Evolutionary conservation across 495 filamentous ascomycete genomes (phyloP).

Genomic region (Aspergillus diversus): DNA sequence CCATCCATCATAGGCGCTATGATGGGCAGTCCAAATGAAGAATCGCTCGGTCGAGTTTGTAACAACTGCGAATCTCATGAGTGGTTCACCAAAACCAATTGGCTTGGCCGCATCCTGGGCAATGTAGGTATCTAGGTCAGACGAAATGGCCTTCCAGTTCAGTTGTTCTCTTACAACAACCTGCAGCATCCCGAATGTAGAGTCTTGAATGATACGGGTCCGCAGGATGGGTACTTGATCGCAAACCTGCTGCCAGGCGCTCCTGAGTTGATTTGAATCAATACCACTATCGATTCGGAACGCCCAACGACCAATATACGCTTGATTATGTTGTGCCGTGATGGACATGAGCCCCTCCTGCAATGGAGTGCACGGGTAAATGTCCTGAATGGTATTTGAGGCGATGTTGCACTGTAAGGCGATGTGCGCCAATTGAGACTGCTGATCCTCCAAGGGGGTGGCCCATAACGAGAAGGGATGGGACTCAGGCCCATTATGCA

Average conservation of each 20-base stretch:
- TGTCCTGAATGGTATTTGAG: slow-evolving; percentile 42
- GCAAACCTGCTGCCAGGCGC: slow-evolving; percentile 44
- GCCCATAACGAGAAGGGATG: slow-evolving; percentile 7
- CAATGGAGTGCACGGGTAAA: slow-evolving; percentile 63
- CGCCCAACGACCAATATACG: slow-evolving; percentile 34
- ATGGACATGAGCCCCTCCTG: slow-evolving; percentile 64
- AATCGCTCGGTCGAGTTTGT: slow-evolving; percentile 14
- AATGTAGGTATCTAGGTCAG: slow-evolving; percentile 22
- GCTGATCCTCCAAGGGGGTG: background rate
- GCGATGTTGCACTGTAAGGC: slow-evolving; percentile 7
- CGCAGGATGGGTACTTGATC: slow-evolving; percentile 34
- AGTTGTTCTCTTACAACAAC: slow-evolving; percentile 44
- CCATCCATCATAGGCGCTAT: slow-evolving; percentile 66
- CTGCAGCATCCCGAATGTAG: slow-evolving; percentile 37
- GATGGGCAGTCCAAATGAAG: slow-evolving; percentile 61
- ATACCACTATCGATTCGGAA: slow-evolving; percentile 36
- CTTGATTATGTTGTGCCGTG: slow-evolving; percentile 40
- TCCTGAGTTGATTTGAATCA: slow-evolving; percentile 37
- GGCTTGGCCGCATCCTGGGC: background rate
- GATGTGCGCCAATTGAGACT: slow-evolving; percentile 17
- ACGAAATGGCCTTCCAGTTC: slow-evolving; percentile 31
- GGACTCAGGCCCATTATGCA: background rate
- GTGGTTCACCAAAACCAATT: slow-evolving; percentile 15
- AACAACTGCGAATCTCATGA: slow-evolving; percentile 44
- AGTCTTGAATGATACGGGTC: slow-evolving; percentile 38